Evolutionary conservation across 208 protist genomes (phyloP).

Genomic region (Novymonas esmeraldas): DNA sequence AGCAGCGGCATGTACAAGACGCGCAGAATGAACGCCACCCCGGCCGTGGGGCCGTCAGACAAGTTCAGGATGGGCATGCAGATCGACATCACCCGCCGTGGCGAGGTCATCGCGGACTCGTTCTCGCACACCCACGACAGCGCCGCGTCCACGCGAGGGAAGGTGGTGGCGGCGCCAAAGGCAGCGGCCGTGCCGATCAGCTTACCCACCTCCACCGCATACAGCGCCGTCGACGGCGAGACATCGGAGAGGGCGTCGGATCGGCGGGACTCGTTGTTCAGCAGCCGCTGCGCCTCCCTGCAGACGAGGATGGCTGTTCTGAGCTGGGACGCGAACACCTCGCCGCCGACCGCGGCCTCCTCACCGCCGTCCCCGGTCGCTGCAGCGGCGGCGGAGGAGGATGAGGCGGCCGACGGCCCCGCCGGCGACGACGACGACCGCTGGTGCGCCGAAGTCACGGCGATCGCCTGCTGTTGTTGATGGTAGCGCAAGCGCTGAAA

Average conservation of each 20-base stretch:
- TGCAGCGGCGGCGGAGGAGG: slow-evolving; percentile 8
- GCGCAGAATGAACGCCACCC: slow-evolving; percentile 49
- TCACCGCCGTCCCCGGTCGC: neutral
- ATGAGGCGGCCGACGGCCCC: too few species aligned
- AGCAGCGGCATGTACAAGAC: slow-evolving; percentile 56
- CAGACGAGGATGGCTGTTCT: slow-evolving; percentile 27
- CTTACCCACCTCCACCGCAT: slow-evolving; percentile 78
- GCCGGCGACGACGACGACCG: neutral
- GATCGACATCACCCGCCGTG: slow-evolving; percentile 83
- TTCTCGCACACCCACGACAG: slow-evolving; percentile 60
- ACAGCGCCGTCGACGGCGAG: slow-evolving; percentile 31
- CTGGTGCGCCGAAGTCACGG: slow-evolving; percentile 3
- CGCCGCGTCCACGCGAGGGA: slow-evolving; percentile 55
- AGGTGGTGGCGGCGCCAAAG: slow-evolving; percentile 68
- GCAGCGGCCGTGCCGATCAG: slow-evolving; percentile 58
- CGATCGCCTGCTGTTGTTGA: slow-evolving; percentile 31
- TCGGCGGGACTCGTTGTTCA: slow-evolving; percentile 53
- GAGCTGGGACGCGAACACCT: neutral
- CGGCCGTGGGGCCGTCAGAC: slow-evolving; percentile 54
- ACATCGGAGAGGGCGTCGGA: slow-evolving; percentile 69
- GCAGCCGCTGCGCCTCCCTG: slow-evolving; percentile 59
- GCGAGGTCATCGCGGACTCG: slow-evolving; percentile 35
- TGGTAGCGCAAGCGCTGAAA: slow-evolving; percentile 32
- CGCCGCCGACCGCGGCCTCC: neutral
- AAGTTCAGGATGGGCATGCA: slow-evolving; percentile 69